Evolutionary conservation across 108 stramenopile species (phyloP), one percentile per base, ranked within the genome.

Genomic region (Skeletonema costatum): DNA sequence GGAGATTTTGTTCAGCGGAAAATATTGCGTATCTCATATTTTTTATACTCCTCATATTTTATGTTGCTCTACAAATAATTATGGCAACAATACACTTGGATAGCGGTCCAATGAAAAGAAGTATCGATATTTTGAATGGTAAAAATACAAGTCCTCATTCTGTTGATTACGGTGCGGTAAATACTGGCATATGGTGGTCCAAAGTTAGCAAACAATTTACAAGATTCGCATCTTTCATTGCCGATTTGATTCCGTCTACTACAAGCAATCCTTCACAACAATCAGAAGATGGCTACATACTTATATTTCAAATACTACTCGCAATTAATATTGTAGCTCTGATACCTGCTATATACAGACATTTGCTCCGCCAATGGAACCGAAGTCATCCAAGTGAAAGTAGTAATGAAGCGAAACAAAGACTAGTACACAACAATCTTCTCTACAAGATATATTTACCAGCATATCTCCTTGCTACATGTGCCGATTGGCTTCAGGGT

Each of bases 401-500:
- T 19, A 25, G 32, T 19, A 59, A 39, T 50, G 12, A 73, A 41
- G 16, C 33, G 78, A 70, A 53, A 60, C 25, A 74, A 59, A 19
- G 44, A 31, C 42, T n/a, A 56, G 25, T 46, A 36, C 76, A 77
- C 51, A 86, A 87, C 69, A 71, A 66, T 12, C 72, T 64, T 10
- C 60, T 93, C 60, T 76, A 87, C n/a, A 84, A 76, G 30, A 87
- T 78, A 53, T 99, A 97, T 74, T 77, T 99, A 21, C 77, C 87
- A 12, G 97, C 98, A 19, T 98, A 98, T 83, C 86, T 98, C 16
- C 80, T 97, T 16, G 93, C 93, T 53, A 90, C 94, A 33, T 71
- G 88, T 17, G 90, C 92, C 8, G 99, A 99, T 84, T 99, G 99
- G 99, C 83, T 99, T 21, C 99, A 99, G 83, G 99, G 99, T 21